These are phyloP conservation scores for Trichoderma sp. DNA, from an alignment of 2,329 filamentous ascomycete genomes.

Conservation along the genomic window DNA sequence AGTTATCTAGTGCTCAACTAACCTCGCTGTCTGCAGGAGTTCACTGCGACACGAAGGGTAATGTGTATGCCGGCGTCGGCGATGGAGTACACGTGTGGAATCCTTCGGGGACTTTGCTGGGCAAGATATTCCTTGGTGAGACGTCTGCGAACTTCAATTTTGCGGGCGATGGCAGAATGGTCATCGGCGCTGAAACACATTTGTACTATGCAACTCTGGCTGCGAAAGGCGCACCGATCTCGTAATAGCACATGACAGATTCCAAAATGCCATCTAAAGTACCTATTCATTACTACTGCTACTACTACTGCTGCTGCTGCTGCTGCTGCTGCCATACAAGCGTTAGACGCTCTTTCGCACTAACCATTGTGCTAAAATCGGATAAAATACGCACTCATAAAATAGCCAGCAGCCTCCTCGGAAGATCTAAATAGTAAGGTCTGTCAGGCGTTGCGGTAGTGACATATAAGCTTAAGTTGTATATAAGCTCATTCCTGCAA, in stretches of 20 bases:
- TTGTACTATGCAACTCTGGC: conserved; percentile 24
- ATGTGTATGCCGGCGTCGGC: conserved; percentile 54
- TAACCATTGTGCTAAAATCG: no score
- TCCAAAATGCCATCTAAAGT: no score
- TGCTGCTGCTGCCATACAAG: no score
- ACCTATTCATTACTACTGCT: no score
- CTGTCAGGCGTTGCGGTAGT: no score
- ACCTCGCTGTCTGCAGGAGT: conserved; percentile 56
- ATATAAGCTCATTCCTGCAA: no score
- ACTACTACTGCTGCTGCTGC: no score
- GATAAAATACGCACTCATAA: no score
- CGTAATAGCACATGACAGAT: background rate
- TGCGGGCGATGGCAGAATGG: conserved; percentile 48
- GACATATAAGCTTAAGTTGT: no score
- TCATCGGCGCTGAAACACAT: conserved; percentile 38
- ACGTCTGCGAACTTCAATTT: conserved; percentile 55
- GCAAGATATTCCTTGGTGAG: conserved; percentile 48
- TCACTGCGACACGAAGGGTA: conserved; percentile 51
- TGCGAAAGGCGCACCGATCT: conserved; percentile 24
- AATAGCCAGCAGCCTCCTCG: no score
- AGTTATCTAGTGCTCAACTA: conserved; percentile 35
- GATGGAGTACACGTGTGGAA: conserved; percentile 57
- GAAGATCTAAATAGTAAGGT: no score
- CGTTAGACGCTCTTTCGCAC: no score
- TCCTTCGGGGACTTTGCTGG: conserved; percentile 49